phyloP scores from a whole-genome alignment of 768 basidiomycete species.

The Pleurotus djamor region DNA sequence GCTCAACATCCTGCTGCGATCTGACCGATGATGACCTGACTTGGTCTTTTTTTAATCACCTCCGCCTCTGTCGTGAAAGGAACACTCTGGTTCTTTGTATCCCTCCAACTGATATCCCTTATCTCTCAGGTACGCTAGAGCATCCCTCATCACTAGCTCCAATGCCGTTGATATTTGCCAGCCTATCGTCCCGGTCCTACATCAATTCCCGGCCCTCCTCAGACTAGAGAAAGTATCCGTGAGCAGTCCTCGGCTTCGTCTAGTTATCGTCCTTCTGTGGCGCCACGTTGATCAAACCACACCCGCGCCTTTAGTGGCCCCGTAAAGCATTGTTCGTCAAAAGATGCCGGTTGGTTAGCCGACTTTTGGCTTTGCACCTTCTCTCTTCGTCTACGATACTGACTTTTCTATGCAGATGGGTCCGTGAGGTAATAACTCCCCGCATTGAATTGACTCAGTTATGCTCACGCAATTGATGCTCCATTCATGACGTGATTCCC shows the following conservation, averaged over 20 bases:
- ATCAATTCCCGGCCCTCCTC: too few relatives aligned
- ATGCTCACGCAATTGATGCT: not conserved
- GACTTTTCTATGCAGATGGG: not conserved
- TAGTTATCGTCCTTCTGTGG: not conserved
- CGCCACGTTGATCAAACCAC: not conserved
- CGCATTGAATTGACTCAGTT: not conserved
- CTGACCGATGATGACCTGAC: too few relatives aligned
- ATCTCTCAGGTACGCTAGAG: too few relatives aligned
- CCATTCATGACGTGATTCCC: too few relatives aligned
- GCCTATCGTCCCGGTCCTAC: not conserved
- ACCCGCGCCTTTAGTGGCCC: not conserved
- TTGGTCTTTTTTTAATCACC: too few relatives aligned
- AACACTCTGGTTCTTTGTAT: too few relatives aligned
- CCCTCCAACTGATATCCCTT: too few relatives aligned
- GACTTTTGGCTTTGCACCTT: not conserved
- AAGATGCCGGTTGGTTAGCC: not conserved
- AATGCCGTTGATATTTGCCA: not conserved
- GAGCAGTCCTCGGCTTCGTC: not conserved
- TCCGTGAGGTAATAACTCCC: constrained; percentile 3
- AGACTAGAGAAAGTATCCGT: too few relatives aligned
- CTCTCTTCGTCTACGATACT: not conserved
- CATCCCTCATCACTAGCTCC: too few relatives aligned
- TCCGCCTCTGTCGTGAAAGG: too few relatives aligned
- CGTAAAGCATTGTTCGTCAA: not conserved
- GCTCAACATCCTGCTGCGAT: too few relatives aligned